A percentile compares a stretch with the other conserved stretches of the same genome.
Conservation (phyloP, 78 protist genomes). For the Dictyostelium firmibasis region DNA sequence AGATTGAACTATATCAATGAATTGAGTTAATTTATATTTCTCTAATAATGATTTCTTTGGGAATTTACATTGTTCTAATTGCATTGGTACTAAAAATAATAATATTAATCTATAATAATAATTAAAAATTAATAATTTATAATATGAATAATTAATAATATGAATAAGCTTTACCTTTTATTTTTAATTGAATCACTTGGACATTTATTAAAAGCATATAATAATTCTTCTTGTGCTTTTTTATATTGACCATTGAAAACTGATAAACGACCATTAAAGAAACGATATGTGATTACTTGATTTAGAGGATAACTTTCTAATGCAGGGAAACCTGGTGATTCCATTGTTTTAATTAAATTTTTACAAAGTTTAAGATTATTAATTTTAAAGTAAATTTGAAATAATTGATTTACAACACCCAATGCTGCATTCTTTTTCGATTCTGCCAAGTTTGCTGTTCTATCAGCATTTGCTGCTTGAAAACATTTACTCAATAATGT, state of each 20-base stretch:
- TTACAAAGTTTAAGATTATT: constrained; percentile 68
- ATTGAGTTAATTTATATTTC: constrained; percentile 55
- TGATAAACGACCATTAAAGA: constrained; percentile 80
- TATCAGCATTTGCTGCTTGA: constrained; percentile 47
- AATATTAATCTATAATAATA: constrained; percentile 26
- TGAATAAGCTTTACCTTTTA: constrained; percentile 27
- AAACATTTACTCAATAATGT: constrained; percentile 42
- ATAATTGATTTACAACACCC: constrained; percentile 72
- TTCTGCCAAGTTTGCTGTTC: constrained; percentile 14
- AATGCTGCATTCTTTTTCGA: constrained; percentile 73
- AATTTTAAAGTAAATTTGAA: constrained; percentile 75
- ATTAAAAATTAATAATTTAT: too few relatives aligned
- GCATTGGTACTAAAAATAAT: constrained; percentile 79
- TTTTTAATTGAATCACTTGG: constrained; percentile 2
- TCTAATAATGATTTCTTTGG: constrained; percentile 56
- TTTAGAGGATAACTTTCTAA: constrained; percentile 28
- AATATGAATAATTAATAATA: background rate
- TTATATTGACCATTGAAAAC: constrained; percentile 62
- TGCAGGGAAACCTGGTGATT: constrained; percentile 48
- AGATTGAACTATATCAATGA: constrained; percentile 63
- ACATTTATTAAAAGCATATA: constrained; percentile 70
- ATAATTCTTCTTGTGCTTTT: constrained; percentile 64
- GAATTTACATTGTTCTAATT: constrained; percentile 58
- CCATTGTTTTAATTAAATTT: constrained; percentile 50
- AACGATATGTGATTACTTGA: constrained; percentile 69